Percentiles rank a stretch among this genome's conserved stretches.
Evolutionary conservation across 495 filamentous ascomycete genomes (phyloP).

Genomic region (Daldinia concentrica): DNA sequence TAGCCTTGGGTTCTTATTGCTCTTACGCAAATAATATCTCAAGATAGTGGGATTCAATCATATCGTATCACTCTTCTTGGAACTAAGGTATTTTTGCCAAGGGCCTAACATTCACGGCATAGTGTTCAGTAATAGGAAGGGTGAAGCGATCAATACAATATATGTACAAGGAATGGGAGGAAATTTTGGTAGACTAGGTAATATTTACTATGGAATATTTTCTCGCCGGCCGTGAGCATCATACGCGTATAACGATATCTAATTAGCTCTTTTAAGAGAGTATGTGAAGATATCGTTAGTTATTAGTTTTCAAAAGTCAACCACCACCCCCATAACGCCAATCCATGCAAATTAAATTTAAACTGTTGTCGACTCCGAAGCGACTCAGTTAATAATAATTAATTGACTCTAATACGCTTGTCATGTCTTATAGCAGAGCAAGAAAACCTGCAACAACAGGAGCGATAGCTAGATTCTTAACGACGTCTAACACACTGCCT

Average conservation of each 20-base stretch:
- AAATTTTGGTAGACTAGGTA: not conserved
- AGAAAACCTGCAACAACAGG: conserved; percentile 38
- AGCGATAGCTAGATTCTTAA: conserved; percentile 34
- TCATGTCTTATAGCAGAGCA: conserved; percentile 21
- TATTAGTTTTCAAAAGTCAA: conserved; percentile 1
- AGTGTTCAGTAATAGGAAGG: not conserved
- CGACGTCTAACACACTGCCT: conserved; percentile 6
- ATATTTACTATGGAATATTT: conserved; percentile 3
- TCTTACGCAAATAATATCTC: too few relatives aligned
- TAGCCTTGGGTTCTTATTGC: not conserved
- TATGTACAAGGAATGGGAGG: conserved; percentile 19
- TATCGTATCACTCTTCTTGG: not conserved
- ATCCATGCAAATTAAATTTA: not conserved
- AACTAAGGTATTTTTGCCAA: not conserved
- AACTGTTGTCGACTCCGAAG: not conserved
- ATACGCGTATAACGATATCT: conserved; percentile 4
- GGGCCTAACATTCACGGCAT: not conserved
- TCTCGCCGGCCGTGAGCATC: not conserved
- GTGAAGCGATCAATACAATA: not conserved
- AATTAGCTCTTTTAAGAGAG: too few relatives aligned
- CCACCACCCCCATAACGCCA: conserved; percentile 20
- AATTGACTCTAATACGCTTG: not conserved
- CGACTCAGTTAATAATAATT: not conserved
- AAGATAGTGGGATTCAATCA: not conserved
- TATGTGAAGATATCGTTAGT: too few relatives aligned